Base-by-base conservation (phyloP, 208 protist genomes). In the Leishmania braziliensis region DNA sequence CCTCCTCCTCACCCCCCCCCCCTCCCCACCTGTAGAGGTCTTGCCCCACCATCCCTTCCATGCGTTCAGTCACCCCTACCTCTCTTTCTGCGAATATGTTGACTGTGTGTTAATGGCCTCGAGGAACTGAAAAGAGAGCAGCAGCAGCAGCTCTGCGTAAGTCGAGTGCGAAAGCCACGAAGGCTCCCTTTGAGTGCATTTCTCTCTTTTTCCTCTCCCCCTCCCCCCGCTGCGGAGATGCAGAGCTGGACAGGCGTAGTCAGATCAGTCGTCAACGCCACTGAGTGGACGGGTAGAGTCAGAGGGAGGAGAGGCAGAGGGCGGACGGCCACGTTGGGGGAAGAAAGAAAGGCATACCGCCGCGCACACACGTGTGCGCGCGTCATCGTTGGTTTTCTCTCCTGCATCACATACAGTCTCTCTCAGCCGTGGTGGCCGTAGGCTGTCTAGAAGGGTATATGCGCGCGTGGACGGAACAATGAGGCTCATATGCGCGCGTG, bases 261-360 rank as follows among this genome's bases (percentile, higher is more conserved):
- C 73, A 60, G 56, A 58, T 48, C 18, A 18, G 33, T 77, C 73
- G 23, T 77, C 51, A 16, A 58, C 51, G 53, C 56, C 73, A 65
- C 73, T 77, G 73, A 58, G 63, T 58, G 56, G 73, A 63, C 8
- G 73, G 50, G 6, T 72, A 4, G 71, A 43, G 71, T 54, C 5
- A 77, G 73, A 77, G 73, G 36, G 73, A 14, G 51, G 51, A 77
- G 51, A 43, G n/a, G 16, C 51, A 43, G 73, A 36, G 68, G 20
- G 68, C 3, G 43, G 68, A 51, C 68, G 20, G 68, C 9, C 8
- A 12, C 9, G 23, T 53, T 12, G 23, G 16, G 5, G 68, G 14
- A 18, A n/a, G 26, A 43, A 9, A 46, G 3, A 51, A 51, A 39
- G 12, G 12, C 36, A n/a, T 50, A 72, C 43, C n/a, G 18, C 9